Evolutionary conservation across 768 basidiomycete species (phyloP).

Genomic region (Lactifluus pinguis): DNA sequence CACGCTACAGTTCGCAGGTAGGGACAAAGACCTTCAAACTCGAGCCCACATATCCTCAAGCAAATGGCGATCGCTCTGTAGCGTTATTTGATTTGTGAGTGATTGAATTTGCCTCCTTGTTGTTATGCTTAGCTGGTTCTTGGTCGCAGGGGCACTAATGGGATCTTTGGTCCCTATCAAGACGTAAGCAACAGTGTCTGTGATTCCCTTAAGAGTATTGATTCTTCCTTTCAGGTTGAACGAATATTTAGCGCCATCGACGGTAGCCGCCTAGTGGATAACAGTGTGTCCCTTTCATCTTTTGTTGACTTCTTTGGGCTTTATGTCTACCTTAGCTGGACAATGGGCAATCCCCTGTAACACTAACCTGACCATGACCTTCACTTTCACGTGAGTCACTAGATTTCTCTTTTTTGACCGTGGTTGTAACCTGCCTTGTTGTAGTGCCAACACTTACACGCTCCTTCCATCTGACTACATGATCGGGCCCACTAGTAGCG

Average conservation of each 20-base stretch:
- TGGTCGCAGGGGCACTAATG: conserved; percentile 48
- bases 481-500: conserved; percentile 56
- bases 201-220: background rate
- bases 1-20: background rate
- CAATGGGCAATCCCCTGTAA: conserved; percentile 74
- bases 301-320: background rate
- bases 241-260: conserved; percentile 52
- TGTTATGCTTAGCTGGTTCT: background rate
- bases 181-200: conserved; percentile 40
- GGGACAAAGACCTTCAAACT: conserved; percentile 33
- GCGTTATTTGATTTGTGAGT: conserved; percentile 69
- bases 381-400: conserved; percentile 55
- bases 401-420: background rate
- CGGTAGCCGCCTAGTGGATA: conserved; percentile 59
- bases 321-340: conserved; percentile 33
- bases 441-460: conserved; percentile 43
- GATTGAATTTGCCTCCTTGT: background rate
- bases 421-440: background rate
- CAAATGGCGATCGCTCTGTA: conserved; percentile 46
- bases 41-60: conserved; percentile 53
- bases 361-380: conserved; percentile 46
- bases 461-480: conserved; percentile 70
- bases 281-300: conserved; percentile 29
- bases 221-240: conserved; percentile 40
- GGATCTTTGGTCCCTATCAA: conserved; percentile 69